These are phyloP conservation scores for Linnemannia schmuckeri DNA, from an alignment of 192 early-diverging fungal genomes.

Conservation along the genomic window DNA sequence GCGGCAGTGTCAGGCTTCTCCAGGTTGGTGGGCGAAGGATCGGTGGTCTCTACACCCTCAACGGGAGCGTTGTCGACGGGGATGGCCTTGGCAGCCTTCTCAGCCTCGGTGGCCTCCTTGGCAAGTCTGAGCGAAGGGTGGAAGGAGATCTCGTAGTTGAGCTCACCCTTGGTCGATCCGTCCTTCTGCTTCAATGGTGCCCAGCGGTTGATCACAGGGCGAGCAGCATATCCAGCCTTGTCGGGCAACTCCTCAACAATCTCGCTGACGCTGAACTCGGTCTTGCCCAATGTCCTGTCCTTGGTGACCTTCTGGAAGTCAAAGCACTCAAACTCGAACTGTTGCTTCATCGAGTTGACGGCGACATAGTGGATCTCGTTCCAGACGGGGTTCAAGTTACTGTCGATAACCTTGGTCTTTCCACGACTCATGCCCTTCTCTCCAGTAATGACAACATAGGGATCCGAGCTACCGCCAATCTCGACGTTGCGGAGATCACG, in stretches of 20 bases:
- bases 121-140: constrained; percentile 58
- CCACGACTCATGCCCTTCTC: constrained; percentile 68
- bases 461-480: constrained; percentile 89
- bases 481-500: constrained; percentile 89
- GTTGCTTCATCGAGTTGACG: constrained; percentile 81
- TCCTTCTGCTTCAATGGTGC: constrained; percentile 69
- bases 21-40: constrained; percentile 16
- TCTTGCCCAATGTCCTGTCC: constrained; percentile 87
- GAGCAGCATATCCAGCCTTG: constrained; percentile 42
- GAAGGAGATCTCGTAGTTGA: constrained; percentile 72
- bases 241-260: constrained; percentile 66
- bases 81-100: constrained; percentile 27
- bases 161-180: constrained; percentile 69
- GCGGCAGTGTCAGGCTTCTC: constrained; percentile 17
- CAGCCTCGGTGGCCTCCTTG: constrained; percentile 40
- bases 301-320: constrained; percentile 91
- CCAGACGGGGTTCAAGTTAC: constrained; percentile 92
- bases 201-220: constrained; percentile 54
- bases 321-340: constrained; percentile 81
- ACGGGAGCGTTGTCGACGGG: constrained; percentile 9
- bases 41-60: constrained; percentile 26
- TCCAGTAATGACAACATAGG: constrained; percentile 81
- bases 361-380: constrained; percentile 90
- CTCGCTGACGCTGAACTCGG: constrained; percentile 70
- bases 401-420: constrained; percentile 84